Percentiles rank a stretch among this genome's conserved stretches.
Evolutionary conservation across 371 early-diverging fungal genomes (phyloP).

Genomic region (Circinella minor): DNA sequence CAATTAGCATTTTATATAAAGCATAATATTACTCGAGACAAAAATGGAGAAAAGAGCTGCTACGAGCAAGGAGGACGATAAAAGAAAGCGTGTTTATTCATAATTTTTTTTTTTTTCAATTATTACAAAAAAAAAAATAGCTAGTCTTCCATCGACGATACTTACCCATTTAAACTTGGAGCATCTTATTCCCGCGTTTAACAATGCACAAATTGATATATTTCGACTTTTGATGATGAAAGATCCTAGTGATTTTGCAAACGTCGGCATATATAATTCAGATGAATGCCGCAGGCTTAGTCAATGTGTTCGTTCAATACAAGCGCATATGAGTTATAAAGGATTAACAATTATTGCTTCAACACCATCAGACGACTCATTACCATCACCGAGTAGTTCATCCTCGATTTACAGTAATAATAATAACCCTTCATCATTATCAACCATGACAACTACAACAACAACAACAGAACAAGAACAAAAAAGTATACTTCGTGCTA

Average conservation of each 20-base stretch:
- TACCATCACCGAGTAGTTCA: conserved; percentile 9
- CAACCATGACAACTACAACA: background rate
- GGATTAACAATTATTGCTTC: conserved; percentile 12
- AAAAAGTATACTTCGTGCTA: conserved; percentile 24
- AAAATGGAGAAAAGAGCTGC: background rate
- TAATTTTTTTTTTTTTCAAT: background rate
- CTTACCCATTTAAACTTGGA: conserved; percentile 33
- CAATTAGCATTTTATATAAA: no score
- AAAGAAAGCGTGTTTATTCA: background rate
- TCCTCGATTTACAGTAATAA: background rate
- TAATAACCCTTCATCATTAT: background rate
- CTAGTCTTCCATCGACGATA: conserved; percentile 26
- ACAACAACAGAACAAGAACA: conserved; percentile 13
- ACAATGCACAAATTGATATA: conserved; percentile 30
- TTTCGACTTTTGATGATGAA: conserved; percentile 29
- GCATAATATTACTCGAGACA: background rate
- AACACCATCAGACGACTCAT: background rate
- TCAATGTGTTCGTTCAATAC: conserved; percentile 28
- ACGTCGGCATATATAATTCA: conserved; percentile 32
- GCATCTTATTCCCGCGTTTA: conserved; percentile 37
- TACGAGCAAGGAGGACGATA: background rate
- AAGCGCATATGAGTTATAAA: conserved; percentile 30
- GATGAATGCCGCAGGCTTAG: conserved; percentile 30
- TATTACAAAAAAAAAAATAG: background rate
- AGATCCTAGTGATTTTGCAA: conserved; percentile 28